Base-by-base conservation (phyloP, 345 rosid species). In the Anastatica hierochuntica region DNA sequence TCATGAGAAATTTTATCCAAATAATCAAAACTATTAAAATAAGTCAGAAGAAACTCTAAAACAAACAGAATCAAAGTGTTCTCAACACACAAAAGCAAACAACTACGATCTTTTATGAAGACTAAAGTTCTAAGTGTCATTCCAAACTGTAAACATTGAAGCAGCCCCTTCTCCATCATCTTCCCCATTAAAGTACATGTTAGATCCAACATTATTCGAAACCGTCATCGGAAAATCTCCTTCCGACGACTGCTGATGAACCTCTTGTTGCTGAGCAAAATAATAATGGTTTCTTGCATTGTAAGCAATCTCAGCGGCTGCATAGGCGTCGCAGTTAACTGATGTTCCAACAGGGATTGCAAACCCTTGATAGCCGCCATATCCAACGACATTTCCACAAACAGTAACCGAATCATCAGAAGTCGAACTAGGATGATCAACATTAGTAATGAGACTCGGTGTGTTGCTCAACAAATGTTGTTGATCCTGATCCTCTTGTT, bases 91-190 rank as follows among this genome's bases (percentile, higher is more conserved):
- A 42, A 49, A 43, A 17, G 41, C 34, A 57, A 35, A 49, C 7
- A 47, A 49, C 53, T 43, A 49, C 56, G 10, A 29, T 6, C 9
- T 29, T 2, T n/a, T n/a, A n/a, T n/a, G n/a, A 29, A 64, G n/a
- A 39, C 23, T 10, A 15, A 4, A 14, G 5, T 41, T 16, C 33
- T 62, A 83, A 29, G 78, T 45, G 16, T 68, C 76, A 14, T 77
- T 84, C 94, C 85, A 81, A 26, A 78, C 79, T 0, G 83, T 60
- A 66, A 84, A 84, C 36, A 74, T 49, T 53, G 36, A 31, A 9
- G 36, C 36, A 9, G n/a, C n/a, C n/a, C 36, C 36, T 9, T 31
- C 36, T 9, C 36, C 36, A 31, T n/a, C 36, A 31, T n/a, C 5
- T 31, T 31, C n/a, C 12, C 36, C 36, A 31, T 31, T 12, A 10